phyloP scores from a whole-genome alignment of 2,329 filamentous ascomycete genomes.

The Sclerotinia trifoliorum region DNA sequence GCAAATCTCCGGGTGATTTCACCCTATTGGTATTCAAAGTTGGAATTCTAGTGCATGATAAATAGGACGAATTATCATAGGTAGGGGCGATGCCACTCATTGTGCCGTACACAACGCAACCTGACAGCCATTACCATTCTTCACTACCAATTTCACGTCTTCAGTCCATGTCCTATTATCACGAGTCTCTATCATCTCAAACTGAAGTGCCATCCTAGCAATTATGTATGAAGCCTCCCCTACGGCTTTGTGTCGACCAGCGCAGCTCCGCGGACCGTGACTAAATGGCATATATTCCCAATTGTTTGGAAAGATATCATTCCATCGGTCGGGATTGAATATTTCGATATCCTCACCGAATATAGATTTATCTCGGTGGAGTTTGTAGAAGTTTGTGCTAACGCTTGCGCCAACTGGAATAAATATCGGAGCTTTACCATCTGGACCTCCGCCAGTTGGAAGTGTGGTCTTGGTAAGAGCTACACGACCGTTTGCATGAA shows the following conservation, averaged over 20 bases:
- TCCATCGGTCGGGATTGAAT: constrained; percentile 74
- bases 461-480: constrained; percentile 25
- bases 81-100: background rate
- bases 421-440: constrained; percentile 26
- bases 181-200: constrained; percentile 22
- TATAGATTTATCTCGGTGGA: constrained; percentile 39
- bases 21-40: fast-evolving
- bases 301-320: constrained; percentile 60
- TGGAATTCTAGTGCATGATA: background rate
- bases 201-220: constrained; percentile 23
- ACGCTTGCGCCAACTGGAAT: constrained; percentile 22
- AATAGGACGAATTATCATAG: background rate
- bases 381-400: constrained; percentile 13
- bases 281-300: constrained; percentile 67
- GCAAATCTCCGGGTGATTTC: background rate
- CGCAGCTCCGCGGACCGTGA: constrained; percentile 64
- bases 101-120: background rate
- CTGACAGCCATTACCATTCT: constrained; percentile 22
- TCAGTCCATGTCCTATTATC: constrained; percentile 20
- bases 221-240: constrained; percentile 27
- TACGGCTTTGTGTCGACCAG: constrained; percentile 48
- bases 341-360: constrained; percentile 69
- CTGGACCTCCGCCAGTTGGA: constrained; percentile 26
- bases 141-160: constrained; percentile 17
- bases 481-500: constrained; percentile 25